Conservation (phyloP, 2,329 filamentous ascomycete genomes). For the Penicillium sp. region DNA sequence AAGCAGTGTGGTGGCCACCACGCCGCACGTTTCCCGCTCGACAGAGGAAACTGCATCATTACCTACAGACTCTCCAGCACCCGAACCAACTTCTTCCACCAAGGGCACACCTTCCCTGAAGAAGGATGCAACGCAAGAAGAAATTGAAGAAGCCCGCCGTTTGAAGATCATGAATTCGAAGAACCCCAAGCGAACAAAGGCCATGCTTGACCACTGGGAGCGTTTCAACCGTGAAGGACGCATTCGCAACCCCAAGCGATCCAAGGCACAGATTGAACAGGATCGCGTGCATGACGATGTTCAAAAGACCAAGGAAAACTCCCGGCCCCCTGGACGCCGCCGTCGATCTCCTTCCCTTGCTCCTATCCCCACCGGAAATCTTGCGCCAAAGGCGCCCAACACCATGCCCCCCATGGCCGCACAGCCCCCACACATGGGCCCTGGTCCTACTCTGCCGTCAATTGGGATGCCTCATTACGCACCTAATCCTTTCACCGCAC, state of each 20-base stretch:
- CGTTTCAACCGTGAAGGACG: slow-evolving; percentile 43
- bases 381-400: slow-evolving; percentile 21
- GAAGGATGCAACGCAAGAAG: slow-evolving; percentile 19
- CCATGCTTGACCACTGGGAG: slow-evolving; percentile 45
- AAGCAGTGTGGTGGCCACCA: slow-evolving; percentile 10
- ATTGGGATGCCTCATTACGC: slow-evolving; percentile 16
- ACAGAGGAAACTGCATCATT: slow-evolving; percentile 7
- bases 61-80: slow-evolving; percentile 14
- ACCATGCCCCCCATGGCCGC: slow-evolving; percentile 18
- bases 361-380: slow-evolving; percentile 16
- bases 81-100: slow-evolving; percentile 11
- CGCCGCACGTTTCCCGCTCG: slow-evolving; percentile 15
- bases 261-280: slow-evolving; percentile 44
- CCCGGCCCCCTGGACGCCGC: slow-evolving; percentile 26
- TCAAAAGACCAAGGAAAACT: slow-evolving; percentile 24
- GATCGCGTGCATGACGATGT: slow-evolving; percentile 32
- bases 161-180: slow-evolving; percentile 43
- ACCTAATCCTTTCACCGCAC: slow-evolving; percentile 13
- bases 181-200: slow-evolving; percentile 43
- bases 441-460: slow-evolving; percentile 14
- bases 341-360: slow-evolving; percentile 22
- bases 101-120: slow-evolving; percentile 12
- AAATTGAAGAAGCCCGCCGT: slow-evolving; percentile 32
- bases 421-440: slow-evolving; percentile 13
- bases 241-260: slow-evolving; percentile 43